Evolutionary conservation across 2,329 filamentous ascomycete genomes (phyloP).

Genomic region (Fusarium praegraminearum): DNA sequence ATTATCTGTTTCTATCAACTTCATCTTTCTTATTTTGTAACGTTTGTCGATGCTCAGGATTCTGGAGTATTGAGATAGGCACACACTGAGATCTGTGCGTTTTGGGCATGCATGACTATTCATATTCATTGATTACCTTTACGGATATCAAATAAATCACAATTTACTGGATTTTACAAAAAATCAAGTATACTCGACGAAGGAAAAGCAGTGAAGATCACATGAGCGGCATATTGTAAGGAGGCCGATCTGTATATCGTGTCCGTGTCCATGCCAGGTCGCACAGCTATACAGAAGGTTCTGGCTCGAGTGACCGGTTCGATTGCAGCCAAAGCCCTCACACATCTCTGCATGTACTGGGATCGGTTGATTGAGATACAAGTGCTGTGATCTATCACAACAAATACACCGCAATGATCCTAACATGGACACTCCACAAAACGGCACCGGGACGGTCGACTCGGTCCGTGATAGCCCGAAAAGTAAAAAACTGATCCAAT

Average conservation of each 20-base stretch:
- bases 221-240: constrained; percentile 16
- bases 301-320: not conserved
- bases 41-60: not conserved
- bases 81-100: not conserved
- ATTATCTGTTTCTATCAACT: not conserved
- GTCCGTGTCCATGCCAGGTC: not conserved
- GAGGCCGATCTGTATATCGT: constrained; percentile 5
- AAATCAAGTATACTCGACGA: not conserved
- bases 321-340: not conserved
- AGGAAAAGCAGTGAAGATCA: constrained; percentile 8
- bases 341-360: not conserved
- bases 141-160: not conserved
- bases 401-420: constrained; percentile 7
- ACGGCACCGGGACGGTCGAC: constrained; percentile 3
- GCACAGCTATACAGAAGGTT: not conserved
- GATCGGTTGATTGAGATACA: not conserved
- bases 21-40: constrained; percentile 1
- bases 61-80: constrained; percentile 1
- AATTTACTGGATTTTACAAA: not conserved
- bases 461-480: constrained; percentile 37
- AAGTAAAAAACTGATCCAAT: constrained; percentile 7
- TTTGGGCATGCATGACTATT: not conserved
- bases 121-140: not conserved
- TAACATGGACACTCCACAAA: not conserved
- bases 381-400: not conserved